These are phyloP conservation scores for Aspergillus affinis DNA, from an alignment of 495 filamentous ascomycete species.

Conservation along the genomic window DNA sequence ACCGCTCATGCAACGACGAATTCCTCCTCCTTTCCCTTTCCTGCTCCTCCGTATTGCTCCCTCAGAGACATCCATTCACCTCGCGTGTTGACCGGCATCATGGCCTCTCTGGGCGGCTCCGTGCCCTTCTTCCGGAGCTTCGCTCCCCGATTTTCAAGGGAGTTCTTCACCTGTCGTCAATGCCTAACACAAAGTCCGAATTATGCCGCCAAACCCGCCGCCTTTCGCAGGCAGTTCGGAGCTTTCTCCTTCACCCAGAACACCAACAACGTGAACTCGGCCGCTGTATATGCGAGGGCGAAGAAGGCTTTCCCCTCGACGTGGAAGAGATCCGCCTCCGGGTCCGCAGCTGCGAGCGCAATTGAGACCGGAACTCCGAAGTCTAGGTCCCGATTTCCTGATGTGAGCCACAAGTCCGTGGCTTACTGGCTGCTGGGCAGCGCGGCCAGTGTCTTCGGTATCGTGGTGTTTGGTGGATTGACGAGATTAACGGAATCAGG, in stretches of 20 bases:
- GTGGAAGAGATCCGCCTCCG: constrained; percentile 27
- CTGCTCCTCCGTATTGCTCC: constrained; percentile 3
- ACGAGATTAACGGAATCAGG: constrained; percentile 95
- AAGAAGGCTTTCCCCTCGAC: constrained; percentile 35
- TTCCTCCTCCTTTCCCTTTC: constrained; percentile 2
- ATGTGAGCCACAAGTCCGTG: constrained; percentile 68
- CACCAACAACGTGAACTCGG: constrained; percentile 27
- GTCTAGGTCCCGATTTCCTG: constrained; percentile 60
- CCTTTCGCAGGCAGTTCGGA: constrained; percentile 33
- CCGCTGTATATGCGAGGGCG: constrained; percentile 27
- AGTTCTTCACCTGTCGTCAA: constrained; percentile 63
- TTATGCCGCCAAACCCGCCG: constrained; percentile 29
- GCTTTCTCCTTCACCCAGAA: constrained; percentile 28
- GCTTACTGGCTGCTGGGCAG: constrained; percentile 93
- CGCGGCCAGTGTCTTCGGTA: constrained; percentile 89
- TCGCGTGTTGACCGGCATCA: constrained; percentile 21
- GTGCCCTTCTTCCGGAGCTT: constrained; percentile 33
- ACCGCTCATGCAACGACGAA: not conserved
- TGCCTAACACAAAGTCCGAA: constrained; percentile 47
- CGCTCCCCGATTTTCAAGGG: constrained; percentile 51
- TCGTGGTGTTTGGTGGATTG: constrained; percentile 92
- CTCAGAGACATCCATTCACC: constrained; percentile 2
- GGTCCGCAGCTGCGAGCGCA: constrained; percentile 20
- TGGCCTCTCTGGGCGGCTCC: constrained; percentile 39
- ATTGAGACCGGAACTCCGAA: constrained; percentile 27